These are phyloP conservation scores for Fusarium buharicum DNA, from an alignment of 2,329 filamentous ascomycete genomes.

Conservation along the genomic window DNA sequence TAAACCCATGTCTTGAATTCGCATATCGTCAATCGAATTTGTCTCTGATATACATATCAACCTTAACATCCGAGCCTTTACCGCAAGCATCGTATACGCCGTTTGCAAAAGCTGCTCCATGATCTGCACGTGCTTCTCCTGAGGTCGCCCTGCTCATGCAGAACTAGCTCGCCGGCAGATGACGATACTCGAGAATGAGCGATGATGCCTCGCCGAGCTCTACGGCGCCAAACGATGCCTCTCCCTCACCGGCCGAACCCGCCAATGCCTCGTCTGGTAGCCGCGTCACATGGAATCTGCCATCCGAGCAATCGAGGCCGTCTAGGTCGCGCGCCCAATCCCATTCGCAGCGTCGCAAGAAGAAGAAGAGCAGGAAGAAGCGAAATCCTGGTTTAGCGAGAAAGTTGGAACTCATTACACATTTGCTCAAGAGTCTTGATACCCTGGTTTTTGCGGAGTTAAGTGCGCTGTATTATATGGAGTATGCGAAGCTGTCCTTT, in stretches of 20 bases:
- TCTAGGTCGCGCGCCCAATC: slow-evolving; percentile 39
- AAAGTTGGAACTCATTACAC: slow-evolving; percentile 69
- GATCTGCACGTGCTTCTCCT: slow-evolving; percentile 42
- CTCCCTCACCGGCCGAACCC: slow-evolving; percentile 34
- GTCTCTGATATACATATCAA: slow-evolving; percentile 4
- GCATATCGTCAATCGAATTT: slow-evolving; percentile 13
- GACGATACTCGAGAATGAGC: slow-evolving; percentile 60
- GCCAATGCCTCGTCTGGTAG: slow-evolving; percentile 23
- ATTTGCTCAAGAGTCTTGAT: slow-evolving; percentile 70
- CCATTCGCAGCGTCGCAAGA: slow-evolving; percentile 50
- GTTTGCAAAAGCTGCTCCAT: slow-evolving; percentile 35
- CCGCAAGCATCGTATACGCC: not conserved
- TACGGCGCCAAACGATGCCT: slow-evolving; percentile 49
- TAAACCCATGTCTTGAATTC: slow-evolving; percentile 23
- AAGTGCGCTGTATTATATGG: slow-evolving; percentile 75
- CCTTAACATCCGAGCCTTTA: not conserved
- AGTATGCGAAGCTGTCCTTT: slow-evolving; percentile 58
- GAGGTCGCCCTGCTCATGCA: slow-evolving; percentile 47
- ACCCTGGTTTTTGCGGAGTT: slow-evolving; percentile 72
- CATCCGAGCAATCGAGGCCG: slow-evolving; percentile 24
- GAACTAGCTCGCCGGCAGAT: slow-evolving; percentile 46
- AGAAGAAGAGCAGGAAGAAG: slow-evolving; percentile 52
- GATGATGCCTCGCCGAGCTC: slow-evolving; percentile 59
- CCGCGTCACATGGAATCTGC: slow-evolving; percentile 34
- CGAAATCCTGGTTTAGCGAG: slow-evolving; percentile 59